phyloP scores from a whole-genome alignment of 2,329 filamentous ascomycete species.

The Lachnellula subtilissima region DNA sequence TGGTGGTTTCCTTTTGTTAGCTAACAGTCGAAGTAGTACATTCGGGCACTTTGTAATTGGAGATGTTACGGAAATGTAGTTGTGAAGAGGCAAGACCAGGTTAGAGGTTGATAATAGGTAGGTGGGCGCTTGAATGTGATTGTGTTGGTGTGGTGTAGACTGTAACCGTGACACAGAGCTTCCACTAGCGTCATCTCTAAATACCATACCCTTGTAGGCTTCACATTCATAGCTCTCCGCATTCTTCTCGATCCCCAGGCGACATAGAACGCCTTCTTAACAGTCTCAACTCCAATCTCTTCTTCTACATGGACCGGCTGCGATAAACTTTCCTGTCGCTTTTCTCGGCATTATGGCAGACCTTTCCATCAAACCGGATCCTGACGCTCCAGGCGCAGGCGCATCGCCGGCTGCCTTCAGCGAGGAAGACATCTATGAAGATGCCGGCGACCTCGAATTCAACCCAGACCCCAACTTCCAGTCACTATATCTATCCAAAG shows the following conservation, averaged over 20 bases:
- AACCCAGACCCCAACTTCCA: slow-evolving; percentile 33
- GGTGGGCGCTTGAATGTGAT: not conserved
- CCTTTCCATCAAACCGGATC: slow-evolving; percentile 45
- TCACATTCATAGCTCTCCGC: not conserved
- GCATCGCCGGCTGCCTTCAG: slow-evolving; percentile 38
- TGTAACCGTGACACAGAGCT: not conserved
- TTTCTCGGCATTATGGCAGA: slow-evolving; percentile 26
- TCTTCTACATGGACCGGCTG: slow-evolving; percentile 15
- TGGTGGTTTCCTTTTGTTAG: slow-evolving; percentile 22
- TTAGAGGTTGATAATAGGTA: not conserved
- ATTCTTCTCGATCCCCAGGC: not conserved
- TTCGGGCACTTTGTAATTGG: not conserved
- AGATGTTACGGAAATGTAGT: not conserved
- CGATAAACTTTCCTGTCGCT: slow-evolving; percentile 12
- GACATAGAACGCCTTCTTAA: not conserved
- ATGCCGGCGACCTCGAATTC: slow-evolving; percentile 61
- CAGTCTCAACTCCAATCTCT: slow-evolving; percentile 1
- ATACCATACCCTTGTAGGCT: not conserved
- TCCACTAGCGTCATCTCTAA: slow-evolving; percentile 1
- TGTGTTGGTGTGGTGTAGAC: not conserved
- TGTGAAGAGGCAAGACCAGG: not conserved
- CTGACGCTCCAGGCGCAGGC: slow-evolving; percentile 38
- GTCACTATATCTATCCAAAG: slow-evolving; percentile 65
- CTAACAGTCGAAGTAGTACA: not conserved
- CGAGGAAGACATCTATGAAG: slow-evolving; percentile 69